phyloP scores from a whole-genome alignment of 2,329 filamentous ascomycete species.

The Stromatinia cepivora region DNA sequence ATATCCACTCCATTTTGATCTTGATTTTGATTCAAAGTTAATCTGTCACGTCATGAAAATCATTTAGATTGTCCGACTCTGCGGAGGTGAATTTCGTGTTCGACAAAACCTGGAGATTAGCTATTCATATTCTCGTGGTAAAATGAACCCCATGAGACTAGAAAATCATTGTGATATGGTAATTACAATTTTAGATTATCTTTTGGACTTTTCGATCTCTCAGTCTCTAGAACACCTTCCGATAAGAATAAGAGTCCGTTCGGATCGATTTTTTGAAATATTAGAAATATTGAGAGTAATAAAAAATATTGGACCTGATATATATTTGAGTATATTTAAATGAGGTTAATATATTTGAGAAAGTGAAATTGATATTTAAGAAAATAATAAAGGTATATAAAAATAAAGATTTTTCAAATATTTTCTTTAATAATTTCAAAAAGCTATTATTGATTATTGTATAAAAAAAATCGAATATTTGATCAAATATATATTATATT shows the following conservation, averaged over 20 bases:
- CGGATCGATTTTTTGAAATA: too few species aligned
- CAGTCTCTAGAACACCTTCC: not conserved
- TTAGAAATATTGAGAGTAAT: too few species aligned
- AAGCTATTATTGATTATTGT: too few species aligned
- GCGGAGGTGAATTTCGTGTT: not conserved
- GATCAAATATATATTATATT: too few species aligned
- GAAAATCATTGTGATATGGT: not conserved
- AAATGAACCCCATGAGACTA: not conserved
- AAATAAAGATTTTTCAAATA: too few species aligned
- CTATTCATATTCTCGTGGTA: not conserved
- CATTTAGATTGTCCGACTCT: not conserved
- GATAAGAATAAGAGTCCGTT: not conserved
- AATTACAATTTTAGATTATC: not conserved
- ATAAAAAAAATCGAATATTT: too few species aligned
- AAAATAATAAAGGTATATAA: too few species aligned
- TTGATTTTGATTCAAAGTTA: not conserved
- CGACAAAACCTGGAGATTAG: not conserved
- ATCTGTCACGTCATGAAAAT: not conserved
- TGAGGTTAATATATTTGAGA: too few species aligned
- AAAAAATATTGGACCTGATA: too few species aligned
- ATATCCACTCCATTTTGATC: not conserved
- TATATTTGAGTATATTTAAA: too few species aligned
- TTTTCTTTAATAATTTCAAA: too few species aligned
- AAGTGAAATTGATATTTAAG: too few species aligned
- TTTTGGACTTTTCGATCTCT: not conserved